A percentile compares a stretch with the other conserved stretches of the same genome.
Evolutionary conservation across 305 asterid species (phyloP).

Genomic region (Fraxinus greggii): DNA sequence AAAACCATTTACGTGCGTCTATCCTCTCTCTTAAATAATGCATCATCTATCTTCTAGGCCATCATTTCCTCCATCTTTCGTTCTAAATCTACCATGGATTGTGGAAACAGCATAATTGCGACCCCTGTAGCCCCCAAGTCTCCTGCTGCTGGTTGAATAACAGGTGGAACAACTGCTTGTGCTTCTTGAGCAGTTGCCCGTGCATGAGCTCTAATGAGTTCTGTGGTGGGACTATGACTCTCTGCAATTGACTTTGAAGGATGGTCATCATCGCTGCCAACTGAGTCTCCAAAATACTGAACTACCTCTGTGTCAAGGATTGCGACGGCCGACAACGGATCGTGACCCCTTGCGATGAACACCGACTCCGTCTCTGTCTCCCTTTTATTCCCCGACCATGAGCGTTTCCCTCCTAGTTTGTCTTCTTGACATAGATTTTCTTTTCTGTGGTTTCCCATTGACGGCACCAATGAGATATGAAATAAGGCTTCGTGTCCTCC

Average conservation of each 20-base stretch:
- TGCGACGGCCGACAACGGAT: too few species aligned
- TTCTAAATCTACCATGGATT: not conserved
- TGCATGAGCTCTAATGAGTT: not conserved
- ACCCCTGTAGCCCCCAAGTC: not conserved
- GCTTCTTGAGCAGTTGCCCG: too few species aligned
- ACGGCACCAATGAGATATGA: not conserved
- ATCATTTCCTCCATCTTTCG: not conserved
- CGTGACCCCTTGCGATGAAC: not conserved
- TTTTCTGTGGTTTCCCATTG: not conserved
- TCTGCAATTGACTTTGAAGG: not conserved
- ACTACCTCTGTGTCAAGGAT: not conserved
- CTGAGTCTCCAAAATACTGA: not conserved
- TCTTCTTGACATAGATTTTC: not conserved
- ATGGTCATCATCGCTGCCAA: not conserved
- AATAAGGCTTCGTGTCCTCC: too few species aligned
- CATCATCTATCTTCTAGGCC: too few species aligned
- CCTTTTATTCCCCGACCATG: too few species aligned
- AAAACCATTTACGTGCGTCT: not conserved
- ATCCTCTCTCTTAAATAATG: too few species aligned
- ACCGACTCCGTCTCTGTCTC: not conserved
- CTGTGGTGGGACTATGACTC: not conserved
- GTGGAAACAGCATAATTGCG: not conserved
- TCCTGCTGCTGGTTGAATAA: not conserved
- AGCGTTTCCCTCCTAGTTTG: not conserved
- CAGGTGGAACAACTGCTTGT: not conserved